Conservation (phyloP, 1,284 basidiomycete species). For the Malassezia vespertilionis region DNA sequence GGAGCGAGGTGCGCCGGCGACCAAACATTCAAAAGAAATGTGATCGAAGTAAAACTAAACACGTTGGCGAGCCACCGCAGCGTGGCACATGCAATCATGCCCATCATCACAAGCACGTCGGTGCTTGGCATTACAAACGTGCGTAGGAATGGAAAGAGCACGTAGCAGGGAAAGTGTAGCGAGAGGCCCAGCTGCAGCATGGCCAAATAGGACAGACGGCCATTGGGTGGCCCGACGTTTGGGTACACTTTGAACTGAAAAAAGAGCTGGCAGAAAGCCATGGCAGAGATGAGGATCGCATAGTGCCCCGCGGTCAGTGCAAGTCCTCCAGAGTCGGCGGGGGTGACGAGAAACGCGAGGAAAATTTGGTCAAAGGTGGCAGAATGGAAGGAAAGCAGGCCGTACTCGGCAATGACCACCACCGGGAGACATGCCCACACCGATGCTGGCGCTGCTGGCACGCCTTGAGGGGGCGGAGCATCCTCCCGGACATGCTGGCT, state of each 20-base stretch:
- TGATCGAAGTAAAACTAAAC: conserved; percentile 46
- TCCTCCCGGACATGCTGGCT: not conserved
- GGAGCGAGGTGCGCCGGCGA: conserved; percentile 49
- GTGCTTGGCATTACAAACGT: conserved; percentile 45
- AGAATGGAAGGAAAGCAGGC: conserved; percentile 41
- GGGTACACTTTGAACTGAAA: conserved; percentile 55
- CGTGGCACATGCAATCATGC: conserved; percentile 48
- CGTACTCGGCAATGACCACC: conserved; percentile 44
- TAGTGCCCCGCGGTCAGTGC: conserved; percentile 46
- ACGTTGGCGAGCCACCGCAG: conserved; percentile 48
- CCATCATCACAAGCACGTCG: conserved; percentile 49
- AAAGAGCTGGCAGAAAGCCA: conserved; percentile 37
- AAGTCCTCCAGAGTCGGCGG: conserved; percentile 37
- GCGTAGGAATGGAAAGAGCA: conserved; percentile 50
- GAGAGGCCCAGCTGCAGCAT: conserved; percentile 40
- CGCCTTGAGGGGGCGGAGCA: not conserved
- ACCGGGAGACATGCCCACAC: conserved; percentile 34
- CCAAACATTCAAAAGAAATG: conserved; percentile 48
- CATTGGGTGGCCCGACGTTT: conserved; percentile 51
- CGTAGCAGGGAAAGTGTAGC: conserved; percentile 28
- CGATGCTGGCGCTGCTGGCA: conserved; percentile 9
- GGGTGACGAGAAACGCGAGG: conserved; percentile 47
- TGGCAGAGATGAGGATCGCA: conserved; percentile 44
- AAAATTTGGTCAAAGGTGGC: conserved; percentile 47
- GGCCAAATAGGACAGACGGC: conserved; percentile 38